These are phyloP conservation scores for Lachnellula suecica DNA, from an alignment of 2,329 filamentous ascomycete genomes.

Conservation along the genomic window DNA sequence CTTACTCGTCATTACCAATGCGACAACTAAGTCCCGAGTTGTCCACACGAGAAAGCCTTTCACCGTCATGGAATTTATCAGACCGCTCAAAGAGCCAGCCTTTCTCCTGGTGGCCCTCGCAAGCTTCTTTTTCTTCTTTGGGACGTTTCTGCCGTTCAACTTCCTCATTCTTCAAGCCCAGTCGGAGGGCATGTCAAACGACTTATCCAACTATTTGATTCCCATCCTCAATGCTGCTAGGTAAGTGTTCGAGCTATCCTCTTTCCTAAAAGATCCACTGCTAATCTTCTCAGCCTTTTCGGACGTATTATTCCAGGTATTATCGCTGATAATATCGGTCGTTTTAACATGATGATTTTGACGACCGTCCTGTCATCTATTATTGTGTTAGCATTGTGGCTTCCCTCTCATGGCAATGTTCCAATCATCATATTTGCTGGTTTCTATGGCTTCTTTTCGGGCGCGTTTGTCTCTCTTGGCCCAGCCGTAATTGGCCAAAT, in stretches of 20 bases:
- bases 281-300: conserved; percentile 37
- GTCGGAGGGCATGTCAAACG: conserved; percentile 42
- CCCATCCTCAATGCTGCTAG: conserved; percentile 48
- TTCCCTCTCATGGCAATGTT: conserved; percentile 19
- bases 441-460: conserved; percentile 32
- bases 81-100: conserved; percentile 34
- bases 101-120: conserved; percentile 44
- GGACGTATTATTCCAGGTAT: conserved; percentile 46
- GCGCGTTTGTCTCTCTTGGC: conserved; percentile 26
- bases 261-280: neutral
- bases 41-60: too few relatives aligned
- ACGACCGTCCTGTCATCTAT: conserved; percentile 18
- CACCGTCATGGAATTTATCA: too few relatives aligned
- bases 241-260: conserved; percentile 17
- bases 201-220: conserved; percentile 48
- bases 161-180: conserved; percentile 42
- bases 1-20: conserved; percentile 31
- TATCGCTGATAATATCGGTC: conserved; percentile 29
- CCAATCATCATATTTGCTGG: conserved; percentile 29
- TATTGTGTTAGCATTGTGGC: conserved; percentile 29
- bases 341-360: conserved; percentile 26
- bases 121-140: conserved; percentile 43
- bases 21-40: too few relatives aligned
- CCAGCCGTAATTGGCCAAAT: conserved; percentile 5
- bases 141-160: conserved; percentile 48